Percentiles rank a stretch among this genome's conserved stretches.
Conservation (phyloP, 2,329 filamentous ascomycete species). For the Lachnellula willkommii region DNA sequence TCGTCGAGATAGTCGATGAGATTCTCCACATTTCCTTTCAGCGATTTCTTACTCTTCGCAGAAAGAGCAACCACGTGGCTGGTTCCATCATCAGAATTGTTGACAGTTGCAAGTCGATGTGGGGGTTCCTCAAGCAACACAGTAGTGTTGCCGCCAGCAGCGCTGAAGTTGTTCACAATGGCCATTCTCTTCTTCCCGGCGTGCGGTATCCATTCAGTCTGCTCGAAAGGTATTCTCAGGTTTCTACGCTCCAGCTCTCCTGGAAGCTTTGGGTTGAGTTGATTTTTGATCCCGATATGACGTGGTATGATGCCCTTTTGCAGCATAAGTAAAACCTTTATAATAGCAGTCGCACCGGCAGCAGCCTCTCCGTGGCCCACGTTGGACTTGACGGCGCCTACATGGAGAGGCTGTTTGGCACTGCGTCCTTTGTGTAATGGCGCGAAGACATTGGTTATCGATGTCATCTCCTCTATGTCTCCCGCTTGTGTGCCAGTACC, state of each 20-base stretch:
- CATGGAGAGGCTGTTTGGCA: constrained; percentile 46
- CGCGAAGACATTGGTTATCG: constrained; percentile 48
- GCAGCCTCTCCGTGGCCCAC: constrained; percentile 24
- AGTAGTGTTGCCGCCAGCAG: constrained; percentile 13
- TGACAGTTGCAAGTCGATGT: too few species aligned
- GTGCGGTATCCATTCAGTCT: background rate
- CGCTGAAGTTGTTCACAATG: constrained; percentile 4
- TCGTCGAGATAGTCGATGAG: constrained; percentile 10
- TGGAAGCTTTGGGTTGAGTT: constrained; percentile 28
- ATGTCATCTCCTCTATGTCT: constrained; percentile 73
- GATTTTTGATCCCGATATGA: constrained; percentile 14
- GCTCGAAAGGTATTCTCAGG: constrained; percentile 9
- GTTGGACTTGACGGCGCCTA: constrained; percentile 53
- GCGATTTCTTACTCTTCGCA: constrained; percentile 34
- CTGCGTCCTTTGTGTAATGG: constrained; percentile 38
- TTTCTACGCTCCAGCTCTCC: constrained; percentile 32
- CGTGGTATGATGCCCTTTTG: constrained; percentile 11
- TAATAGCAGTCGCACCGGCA: constrained; percentile 21
- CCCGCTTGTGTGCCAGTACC: constrained; percentile 81
- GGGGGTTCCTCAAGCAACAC: constrained; percentile 10
- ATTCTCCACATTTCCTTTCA: constrained; percentile 9
- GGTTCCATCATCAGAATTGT: too few species aligned
- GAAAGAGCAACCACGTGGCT: constrained; percentile 39
- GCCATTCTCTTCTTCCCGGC: constrained; percentile 39
- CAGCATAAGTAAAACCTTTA: constrained; percentile 21